Percentiles rank a stretch among this genome's conserved stretches.
phyloP scores from a whole-genome alignment of 352 stramenopile genomes.

The Phytophthora palmivora region DNA sequence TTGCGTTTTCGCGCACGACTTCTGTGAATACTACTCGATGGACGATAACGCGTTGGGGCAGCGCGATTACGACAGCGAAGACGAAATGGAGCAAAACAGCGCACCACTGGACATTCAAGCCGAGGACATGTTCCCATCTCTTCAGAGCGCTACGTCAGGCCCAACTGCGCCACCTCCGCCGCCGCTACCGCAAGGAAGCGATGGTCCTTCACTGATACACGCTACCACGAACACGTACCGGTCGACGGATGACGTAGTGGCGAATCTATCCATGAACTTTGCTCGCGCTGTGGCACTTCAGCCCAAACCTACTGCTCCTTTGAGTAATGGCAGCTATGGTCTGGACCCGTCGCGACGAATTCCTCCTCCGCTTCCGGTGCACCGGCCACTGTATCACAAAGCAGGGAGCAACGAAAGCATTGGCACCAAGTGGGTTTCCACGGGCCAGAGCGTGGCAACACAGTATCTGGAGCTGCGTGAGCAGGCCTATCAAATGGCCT shows the following conservation, averaged over 20 bases:
- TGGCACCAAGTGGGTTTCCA: constrained; percentile 68
- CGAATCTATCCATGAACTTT: constrained; percentile 78
- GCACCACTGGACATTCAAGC: constrained; percentile 63
- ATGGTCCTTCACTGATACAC: constrained; percentile 7
- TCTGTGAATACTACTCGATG: constrained; percentile 76
- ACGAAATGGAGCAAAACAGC: constrained; percentile 63
- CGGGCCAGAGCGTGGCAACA: constrained; percentile 55
- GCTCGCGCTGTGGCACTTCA: constrained; percentile 76
- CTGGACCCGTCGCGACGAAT: constrained; percentile 28
- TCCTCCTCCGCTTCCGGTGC: constrained; percentile 26
- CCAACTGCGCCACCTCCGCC: constrained; percentile 14
- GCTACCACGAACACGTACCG: constrained; percentile 21
- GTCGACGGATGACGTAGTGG: constrained; percentile 33
- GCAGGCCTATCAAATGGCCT: constrained; percentile 81
- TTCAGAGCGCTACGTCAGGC: constrained; percentile 43
- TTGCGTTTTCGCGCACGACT: constrained; percentile 87
- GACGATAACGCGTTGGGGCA: constrained; percentile 46
- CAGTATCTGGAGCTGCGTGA: constrained; percentile 85
- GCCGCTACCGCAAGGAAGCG: constrained; percentile 16
- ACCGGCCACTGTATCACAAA: constrained; percentile 68
- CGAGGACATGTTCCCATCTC: constrained; percentile 84
- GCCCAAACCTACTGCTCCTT: constrained; percentile 18
- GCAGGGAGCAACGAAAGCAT: constrained; percentile 43
- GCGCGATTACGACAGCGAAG: constrained; percentile 82
- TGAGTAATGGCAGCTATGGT: constrained; percentile 19